These are phyloP conservation scores for Strigomonas galati DNA, from an alignment of 208 protist genomes.

Conservation along the genomic window DNA sequence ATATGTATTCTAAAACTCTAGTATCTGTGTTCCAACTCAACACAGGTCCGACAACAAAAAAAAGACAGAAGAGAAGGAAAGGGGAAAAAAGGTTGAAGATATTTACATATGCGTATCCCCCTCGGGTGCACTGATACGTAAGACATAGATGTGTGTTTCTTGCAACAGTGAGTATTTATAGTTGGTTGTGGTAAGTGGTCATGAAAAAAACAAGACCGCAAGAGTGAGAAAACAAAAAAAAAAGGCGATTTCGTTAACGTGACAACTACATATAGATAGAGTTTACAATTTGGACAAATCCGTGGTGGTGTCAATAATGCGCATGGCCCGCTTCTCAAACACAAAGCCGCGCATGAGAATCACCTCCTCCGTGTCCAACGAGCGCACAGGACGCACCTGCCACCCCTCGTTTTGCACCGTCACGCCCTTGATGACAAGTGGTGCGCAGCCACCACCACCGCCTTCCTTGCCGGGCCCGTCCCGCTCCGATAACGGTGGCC, in stretches of 20 bases:
- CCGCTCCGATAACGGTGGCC: conserved; percentile 24
- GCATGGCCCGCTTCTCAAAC: conserved; percentile 40
- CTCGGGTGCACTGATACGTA: too few species aligned
- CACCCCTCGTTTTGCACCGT: conserved; percentile 53
- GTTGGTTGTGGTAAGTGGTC: too few species aligned
- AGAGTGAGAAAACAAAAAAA: conserved; percentile 3
- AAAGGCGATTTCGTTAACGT: neutral
- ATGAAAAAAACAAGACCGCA: too few species aligned
- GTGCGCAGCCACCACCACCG: conserved; percentile 7
- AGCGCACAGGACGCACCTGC: conserved; percentile 28
- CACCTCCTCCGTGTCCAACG: conserved; percentile 23
- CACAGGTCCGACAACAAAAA: too few species aligned
- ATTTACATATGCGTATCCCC: neutral
- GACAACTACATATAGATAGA: conserved; percentile 1
- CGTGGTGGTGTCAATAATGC: conserved; percentile 17
- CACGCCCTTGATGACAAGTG: conserved; percentile 43
- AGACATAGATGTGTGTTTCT: too few species aligned
- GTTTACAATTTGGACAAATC: conserved; percentile 11
- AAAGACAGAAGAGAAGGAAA: too few species aligned
- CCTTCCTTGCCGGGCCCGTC: neutral
- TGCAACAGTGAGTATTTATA: too few species aligned
- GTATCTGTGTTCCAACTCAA: too few species aligned
- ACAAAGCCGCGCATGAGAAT: conserved; percentile 78
- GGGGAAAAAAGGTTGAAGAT: neutral
- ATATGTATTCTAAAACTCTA: too few species aligned